Base-by-base conservation (phyloP, 2,329 filamentous ascomycete species). In the Cladosporium colombiae region DNA sequence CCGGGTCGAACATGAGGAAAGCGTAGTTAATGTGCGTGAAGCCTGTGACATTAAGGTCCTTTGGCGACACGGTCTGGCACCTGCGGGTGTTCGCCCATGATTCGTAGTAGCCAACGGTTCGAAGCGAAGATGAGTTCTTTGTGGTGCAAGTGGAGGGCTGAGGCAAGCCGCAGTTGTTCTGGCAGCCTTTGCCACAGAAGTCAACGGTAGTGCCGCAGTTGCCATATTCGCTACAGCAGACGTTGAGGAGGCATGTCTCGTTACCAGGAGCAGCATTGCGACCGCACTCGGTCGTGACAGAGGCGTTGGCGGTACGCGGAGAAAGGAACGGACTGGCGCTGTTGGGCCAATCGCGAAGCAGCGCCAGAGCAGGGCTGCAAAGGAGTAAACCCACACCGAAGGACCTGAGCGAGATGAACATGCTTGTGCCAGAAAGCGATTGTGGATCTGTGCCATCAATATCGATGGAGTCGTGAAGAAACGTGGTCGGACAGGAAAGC, bases 1-100 rank as follows among this genome's bases (percentile, higher is more conserved):
- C 49, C 0, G 78, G 76, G 25, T 80, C 69, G 27, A 81, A 68
- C 0, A 67, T 60, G 0, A 75, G 73, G 60, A 79, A 81, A 0
- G 77, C 64, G n/a, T 66, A 69, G 46, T 69, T 67, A 35, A 68
- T 61, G 56, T 67, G 59, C 21, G 67, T 68, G 44, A 56, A 66
- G n/a, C 56, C 69, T 31, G 57, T 52, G 21, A 63, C 25, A 5
- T 62, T 65, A 1, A 68, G 49, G 0, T 62, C 53, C 35, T 67
- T 61, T 0, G 61, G 63, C 14, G 44, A n/a, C 8, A 69, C 50
- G 27, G 40, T 60, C 18, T 67, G 56, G 29, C 68, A 69, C 14
- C 29, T 40, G 33, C 66, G 64, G 16, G 44, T 64, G 14, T 50
- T 56, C 8, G 67, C 29, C 69, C 69, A 71, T 10, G 66, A 65